Percentiles rank a stretch among this genome's conserved stretches.
phyloP scores from a whole-genome alignment of 805 yeast species.

The Isabelozyma rhagii region DNA sequence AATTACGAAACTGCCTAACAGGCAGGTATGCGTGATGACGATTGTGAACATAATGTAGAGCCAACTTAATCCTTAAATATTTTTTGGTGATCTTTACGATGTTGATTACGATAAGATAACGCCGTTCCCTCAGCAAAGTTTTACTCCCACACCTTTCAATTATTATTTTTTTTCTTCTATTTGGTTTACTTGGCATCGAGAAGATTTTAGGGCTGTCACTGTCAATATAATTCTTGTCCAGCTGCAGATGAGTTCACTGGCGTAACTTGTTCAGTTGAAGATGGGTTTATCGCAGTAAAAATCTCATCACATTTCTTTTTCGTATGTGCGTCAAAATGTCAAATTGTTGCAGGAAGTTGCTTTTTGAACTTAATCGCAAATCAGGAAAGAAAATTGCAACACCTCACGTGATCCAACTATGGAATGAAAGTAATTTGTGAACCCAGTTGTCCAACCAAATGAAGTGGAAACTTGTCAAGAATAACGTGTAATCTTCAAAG shows the following conservation, averaged over 20 bases:
- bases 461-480: neutral
- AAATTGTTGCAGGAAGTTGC: neutral
- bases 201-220: no score
- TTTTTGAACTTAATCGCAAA: neutral
- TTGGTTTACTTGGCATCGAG: no score
- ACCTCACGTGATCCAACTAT: constrained; percentile 19
- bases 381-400: constrained; percentile 16
- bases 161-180: no score
- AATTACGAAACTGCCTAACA: neutral
- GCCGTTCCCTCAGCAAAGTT: neutral
- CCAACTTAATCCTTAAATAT: no score
- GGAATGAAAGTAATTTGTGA: no score
- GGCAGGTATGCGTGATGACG: neutral
- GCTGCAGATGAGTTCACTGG: no score
- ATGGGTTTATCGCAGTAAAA: no score
- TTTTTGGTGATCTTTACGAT: no score
- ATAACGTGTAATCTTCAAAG: neutral
- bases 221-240: no score
- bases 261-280: no score
- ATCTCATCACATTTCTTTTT: neutral
- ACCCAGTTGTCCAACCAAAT: neutral
- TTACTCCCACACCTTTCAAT: no score
- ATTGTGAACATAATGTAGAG: no score
- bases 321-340: neutral
- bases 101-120: neutral